Evolutionary conservation across 805 yeast genomes (phyloP).

Genomic region (Clavispora carvajalis): DNA sequence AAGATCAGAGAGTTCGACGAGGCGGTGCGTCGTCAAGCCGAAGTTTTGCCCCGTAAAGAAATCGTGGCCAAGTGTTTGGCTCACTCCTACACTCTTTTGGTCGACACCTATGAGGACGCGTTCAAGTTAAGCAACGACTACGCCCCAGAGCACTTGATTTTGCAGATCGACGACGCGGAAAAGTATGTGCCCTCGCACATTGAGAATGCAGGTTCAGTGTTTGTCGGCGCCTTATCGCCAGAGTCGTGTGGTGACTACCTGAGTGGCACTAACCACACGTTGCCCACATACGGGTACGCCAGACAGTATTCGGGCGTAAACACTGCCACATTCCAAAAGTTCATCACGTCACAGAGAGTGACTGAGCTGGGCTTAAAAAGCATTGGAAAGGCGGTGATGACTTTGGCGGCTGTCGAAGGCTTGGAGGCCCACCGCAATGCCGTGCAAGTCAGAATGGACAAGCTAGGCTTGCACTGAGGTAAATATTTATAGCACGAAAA

Average conservation of each 20-base stretch:
- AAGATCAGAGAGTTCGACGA: slow-evolving; percentile 68
- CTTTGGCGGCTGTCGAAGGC: slow-evolving; percentile 93
- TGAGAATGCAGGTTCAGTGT: slow-evolving; percentile 92
- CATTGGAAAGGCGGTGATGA: slow-evolving; percentile 96
- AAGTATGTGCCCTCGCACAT: slow-evolving; percentile 63
- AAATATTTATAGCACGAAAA: neutral
- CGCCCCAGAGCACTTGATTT: slow-evolving; percentile 96
- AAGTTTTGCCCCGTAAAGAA: slow-evolving; percentile 81
- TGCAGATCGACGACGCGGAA: slow-evolving; percentile 80
- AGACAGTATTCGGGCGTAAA: slow-evolving; percentile 96
- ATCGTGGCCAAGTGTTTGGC: slow-evolving; percentile 89
- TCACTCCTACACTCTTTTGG: slow-evolving; percentile 79
- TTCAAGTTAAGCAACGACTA: slow-evolving; percentile 81
- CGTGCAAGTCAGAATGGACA: slow-evolving; percentile 88
- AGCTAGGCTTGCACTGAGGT: slow-evolving; percentile 46
- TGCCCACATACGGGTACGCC: slow-evolving; percentile 98
- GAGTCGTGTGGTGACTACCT: slow-evolving; percentile 99
- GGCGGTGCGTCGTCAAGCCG: slow-evolving; percentile 82
- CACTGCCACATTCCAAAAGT: slow-evolving; percentile 92
- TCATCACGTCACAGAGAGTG: slow-evolving; percentile 89
- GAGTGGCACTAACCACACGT: slow-evolving; percentile 95
- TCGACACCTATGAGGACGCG: slow-evolving; percentile 71
- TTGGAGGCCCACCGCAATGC: slow-evolving; percentile 97
- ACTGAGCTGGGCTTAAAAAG: slow-evolving; percentile 77
- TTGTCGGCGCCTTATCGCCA: slow-evolving; percentile 94